Conservation (phyloP, 164 flowering plant species). For the Macadamia integrifolia region DNA sequence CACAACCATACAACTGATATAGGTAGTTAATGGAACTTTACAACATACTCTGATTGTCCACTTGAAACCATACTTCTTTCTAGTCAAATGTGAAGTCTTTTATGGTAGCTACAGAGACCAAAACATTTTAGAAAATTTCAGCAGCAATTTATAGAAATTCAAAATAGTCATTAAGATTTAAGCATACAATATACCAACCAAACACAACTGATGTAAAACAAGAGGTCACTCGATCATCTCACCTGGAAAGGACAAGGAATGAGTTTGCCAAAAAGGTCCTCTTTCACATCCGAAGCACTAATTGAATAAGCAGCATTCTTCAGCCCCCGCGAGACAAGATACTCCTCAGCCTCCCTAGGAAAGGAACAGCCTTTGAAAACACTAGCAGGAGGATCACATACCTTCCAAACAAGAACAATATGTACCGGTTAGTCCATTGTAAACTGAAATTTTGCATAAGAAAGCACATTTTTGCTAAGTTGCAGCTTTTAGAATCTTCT, state of each 20-base stretch:
- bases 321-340: conserved; percentile 51
- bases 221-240: conserved; percentile 3
- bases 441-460: not conserved
- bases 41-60: too few relatives aligned
- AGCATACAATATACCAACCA: too few relatives aligned
- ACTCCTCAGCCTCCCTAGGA: conserved; percentile 41
- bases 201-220: not conserved
- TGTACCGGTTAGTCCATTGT: not conserved
- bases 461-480: not conserved
- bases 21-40: too few relatives aligned
- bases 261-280: conserved; percentile 50
- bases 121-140: too few relatives aligned
- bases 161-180: too few relatives aligned
- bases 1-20: too few relatives aligned
- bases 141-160: too few relatives aligned
- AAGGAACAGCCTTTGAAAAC: conserved; percentile 53
- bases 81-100: too few relatives aligned
- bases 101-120: too few relatives aligned
- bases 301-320: conserved; percentile 40
- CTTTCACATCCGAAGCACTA: conserved; percentile 33
- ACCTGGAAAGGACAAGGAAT: conserved; percentile 53
- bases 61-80: too few relatives aligned
- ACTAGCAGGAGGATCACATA: conserved; percentile 32
- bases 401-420: conserved; percentile 22
- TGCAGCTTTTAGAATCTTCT: not conserved